Base-by-base conservation (phyloP, 108 stramenopile species). In the Nitzschia palea region DNA sequence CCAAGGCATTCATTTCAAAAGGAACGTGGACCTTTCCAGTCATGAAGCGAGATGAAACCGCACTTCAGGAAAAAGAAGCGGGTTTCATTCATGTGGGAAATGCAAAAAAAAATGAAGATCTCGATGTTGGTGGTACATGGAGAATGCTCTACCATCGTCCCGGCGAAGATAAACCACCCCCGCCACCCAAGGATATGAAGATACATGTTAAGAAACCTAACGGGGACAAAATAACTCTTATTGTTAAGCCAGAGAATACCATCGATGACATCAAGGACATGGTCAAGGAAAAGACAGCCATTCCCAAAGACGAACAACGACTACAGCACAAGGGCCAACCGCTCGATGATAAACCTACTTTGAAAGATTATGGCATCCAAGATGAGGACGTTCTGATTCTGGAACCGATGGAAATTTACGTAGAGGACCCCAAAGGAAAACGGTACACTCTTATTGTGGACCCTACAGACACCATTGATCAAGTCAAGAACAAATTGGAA, bases 331-430 rank as follows among this genome's bases (percentile, higher is more conserved):
- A 58, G 9, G 57, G 54, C 37, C 57, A 65, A 30, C 52, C 50
- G 8, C 37, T 73, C 23, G 47, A 73, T 32, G 69, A 70, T 43
- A 57, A 61, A 42, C 58, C 58, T 18, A 70, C 69, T 5, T 27
- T 70, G 26, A 40, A 51, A 28, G 69, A 70, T 27, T 70, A 51
- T 52, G 50, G 45, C 1, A 61, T 70, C 32, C 0, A 40, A 32
- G 50, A 70, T 33, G 69, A 48, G 0, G 69, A 60, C 31, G 37
- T 31, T 1, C n/a, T 70, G 20, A 34, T 51, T 14, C 29, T 70
- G 8, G 50, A 57, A 4, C 69, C 69, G 37, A 70, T 76, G 74
- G 55, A 62, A 44, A 68, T 76, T 30, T 62, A n/a, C 25, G 74
- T 76, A 42, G 64, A 44, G 18, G 35, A 34, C 26, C 48, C 48